phyloP scores from a whole-genome alignment of 2,329 filamentous ascomycete genomes.

The Diaporthe batatas region DNA sequence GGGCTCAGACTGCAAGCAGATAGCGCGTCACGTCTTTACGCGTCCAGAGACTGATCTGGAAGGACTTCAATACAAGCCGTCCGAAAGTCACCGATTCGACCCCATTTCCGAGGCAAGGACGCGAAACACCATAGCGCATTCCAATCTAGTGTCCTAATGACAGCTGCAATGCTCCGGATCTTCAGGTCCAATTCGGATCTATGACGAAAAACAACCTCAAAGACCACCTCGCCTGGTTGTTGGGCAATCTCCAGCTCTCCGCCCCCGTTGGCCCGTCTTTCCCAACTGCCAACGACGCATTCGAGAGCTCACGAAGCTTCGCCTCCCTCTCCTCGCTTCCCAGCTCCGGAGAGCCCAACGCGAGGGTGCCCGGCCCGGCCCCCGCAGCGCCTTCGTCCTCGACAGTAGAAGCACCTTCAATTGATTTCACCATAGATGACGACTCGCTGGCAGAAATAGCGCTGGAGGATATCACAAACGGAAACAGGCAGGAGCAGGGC shows the following conservation, averaged over 20 bases:
- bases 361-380: constrained; percentile 7
- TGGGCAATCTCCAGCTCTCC: constrained; percentile 60
- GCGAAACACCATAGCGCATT: background rate
- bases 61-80: background rate
- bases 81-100: background rate
- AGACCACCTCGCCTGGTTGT: constrained; percentile 70
- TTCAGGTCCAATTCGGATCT: constrained; percentile 58
- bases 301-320: constrained; percentile 46
- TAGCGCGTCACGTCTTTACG: constrained; percentile 26
- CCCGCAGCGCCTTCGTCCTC: constrained; percentile 25
- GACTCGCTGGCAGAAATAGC: constrained; percentile 29
- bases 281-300: constrained; percentile 49
- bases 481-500: constrained; percentile 47
- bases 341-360: constrained; percentile 30
- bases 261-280: constrained; percentile 55
- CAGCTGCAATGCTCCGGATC: constrained; percentile 48
- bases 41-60: background rate
- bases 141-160: constrained; percentile 30
- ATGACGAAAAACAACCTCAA: constrained; percentile 70
- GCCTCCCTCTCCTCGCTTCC: constrained; percentile 41
- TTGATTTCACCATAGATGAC: constrained; percentile 45
- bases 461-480: constrained; percentile 43
- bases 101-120: background rate
- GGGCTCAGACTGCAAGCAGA: background rate
- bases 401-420: constrained; percentile 42